Conservation (phyloP, 2,329 filamentous ascomycete species). For the Chaetomiaceae sp. region DNA sequence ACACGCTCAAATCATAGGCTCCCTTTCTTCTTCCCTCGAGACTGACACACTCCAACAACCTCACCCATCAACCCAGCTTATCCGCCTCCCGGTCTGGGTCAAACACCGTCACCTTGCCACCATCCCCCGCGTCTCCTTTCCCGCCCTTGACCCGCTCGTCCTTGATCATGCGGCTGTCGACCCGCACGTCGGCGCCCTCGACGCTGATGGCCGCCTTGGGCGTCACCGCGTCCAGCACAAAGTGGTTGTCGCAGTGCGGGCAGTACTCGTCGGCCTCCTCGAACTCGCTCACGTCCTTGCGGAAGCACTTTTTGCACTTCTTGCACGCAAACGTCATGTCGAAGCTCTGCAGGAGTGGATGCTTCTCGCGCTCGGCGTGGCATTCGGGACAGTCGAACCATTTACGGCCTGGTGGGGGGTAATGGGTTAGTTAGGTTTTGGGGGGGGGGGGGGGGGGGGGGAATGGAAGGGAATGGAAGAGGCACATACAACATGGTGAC, state of each 20-base stretch:
- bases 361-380: slow-evolving; percentile 75
- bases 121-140: not conserved
- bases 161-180: slow-evolving; percentile 86
- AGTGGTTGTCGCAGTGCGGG: slow-evolving; percentile 98
- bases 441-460: too few relatives aligned
- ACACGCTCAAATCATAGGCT: slow-evolving; percentile 5
- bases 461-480: not conserved
- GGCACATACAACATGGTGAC: slow-evolving; percentile 79
- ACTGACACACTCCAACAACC: not conserved
- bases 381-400: slow-evolving; percentile 99
- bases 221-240: slow-evolving; percentile 81
- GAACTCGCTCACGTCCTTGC: slow-evolving; percentile 87
- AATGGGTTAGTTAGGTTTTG: not conserved
- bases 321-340: slow-evolving; percentile 98
- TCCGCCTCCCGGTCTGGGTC: slow-evolving; percentile 71
- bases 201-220: slow-evolving; percentile 79
- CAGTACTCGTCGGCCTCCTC: slow-evolving; percentile 98
- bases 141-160: slow-evolving; percentile 74
- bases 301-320: slow-evolving; percentile 97
- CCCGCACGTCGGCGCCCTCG: slow-evolving; percentile 83
- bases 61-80: slow-evolving; percentile 61
- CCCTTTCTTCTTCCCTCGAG: slow-evolving; percentile 5
- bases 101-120: slow-evolving; percentile 61
- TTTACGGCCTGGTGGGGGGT: slow-evolving; percentile 63
- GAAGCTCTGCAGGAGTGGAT: slow-evolving; percentile 68